Base-by-base conservation (phyloP, 305 asterid species). In the Ruellia speciosa region DNA sequence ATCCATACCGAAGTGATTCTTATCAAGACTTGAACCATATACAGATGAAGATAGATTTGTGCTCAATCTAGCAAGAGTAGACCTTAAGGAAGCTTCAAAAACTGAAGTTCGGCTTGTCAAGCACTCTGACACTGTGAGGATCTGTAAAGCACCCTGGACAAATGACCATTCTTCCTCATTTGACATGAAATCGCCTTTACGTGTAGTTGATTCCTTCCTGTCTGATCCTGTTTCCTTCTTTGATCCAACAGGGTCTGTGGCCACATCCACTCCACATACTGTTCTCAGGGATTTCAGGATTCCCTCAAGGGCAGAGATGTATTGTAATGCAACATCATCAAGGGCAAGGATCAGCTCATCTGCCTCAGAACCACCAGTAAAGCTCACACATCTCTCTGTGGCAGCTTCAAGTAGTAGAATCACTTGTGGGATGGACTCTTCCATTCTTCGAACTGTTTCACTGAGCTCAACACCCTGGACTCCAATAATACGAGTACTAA, bases 381-480 rank as follows among this genome's bases (percentile, higher is more conserved):
- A 84, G 70, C 73, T 86, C 60, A 93, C 80, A 76, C 99, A 93
- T 85, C 99, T 82, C 70, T 93, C 97, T 13, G 81, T 93, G 63
- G 99, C 89, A 68, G 94, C 85, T 79, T 93, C 99, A 66, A 93
- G 96, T 50, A 84, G 84, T 51, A 86, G 69, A 77, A 89, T 84
- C 76, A 86, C 89, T 60, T 74, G 87, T 46, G 99, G 96, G 64
- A 93, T 79, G 52, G 97, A 80, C 75, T 93, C 97, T 80, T 93
- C 97, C 97, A 93, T 88, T 72, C 97, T 82, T 72, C 92, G 73
- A 63, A 93, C 96, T 46, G 99, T 80, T 74, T 93, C 99, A 71
- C 99, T 93, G 59, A 93, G 97, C 74, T 93, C 99, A 89, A 93
- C 94, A 51, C 97, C 97, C 77, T 93, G 99, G 64, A 84, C 83